Conservation (phyloP, 2,329 filamentous ascomycete species). For the Talaromyces sp. region DNA sequence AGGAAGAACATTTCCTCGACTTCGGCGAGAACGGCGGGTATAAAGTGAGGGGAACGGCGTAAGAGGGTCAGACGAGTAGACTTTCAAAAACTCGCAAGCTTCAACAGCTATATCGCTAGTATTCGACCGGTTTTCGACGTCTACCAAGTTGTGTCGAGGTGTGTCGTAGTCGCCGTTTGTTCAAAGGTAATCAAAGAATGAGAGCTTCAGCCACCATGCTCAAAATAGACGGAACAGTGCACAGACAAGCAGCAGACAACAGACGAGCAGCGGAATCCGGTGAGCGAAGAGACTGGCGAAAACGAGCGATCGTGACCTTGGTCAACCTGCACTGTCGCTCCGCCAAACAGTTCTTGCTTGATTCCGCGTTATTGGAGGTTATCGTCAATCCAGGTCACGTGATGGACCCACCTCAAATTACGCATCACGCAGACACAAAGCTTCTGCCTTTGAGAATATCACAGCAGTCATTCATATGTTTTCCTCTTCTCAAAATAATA, state of each 20-base stretch:
- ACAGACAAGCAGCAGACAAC: not conserved
- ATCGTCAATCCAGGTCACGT: not conserved
- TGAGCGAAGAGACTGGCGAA: not conserved
- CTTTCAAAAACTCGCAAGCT: not conserved
- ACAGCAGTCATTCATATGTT: not conserved
- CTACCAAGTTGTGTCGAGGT: constrained; percentile 13
- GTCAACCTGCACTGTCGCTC: not conserved
- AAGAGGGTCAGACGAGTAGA: not conserved
- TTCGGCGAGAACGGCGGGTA: not conserved
- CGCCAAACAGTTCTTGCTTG: not conserved
- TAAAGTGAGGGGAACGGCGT: not conserved
- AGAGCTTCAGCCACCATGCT: not conserved
- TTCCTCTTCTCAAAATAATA: not conserved
- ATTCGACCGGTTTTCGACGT: not conserved
- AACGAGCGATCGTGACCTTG: not conserved
- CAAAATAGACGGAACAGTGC: not conserved
- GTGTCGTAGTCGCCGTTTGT: not conserved
- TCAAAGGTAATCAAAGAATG: not conserved
- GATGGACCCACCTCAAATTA: not conserved
- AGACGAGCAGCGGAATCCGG: not conserved
- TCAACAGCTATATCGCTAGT: not conserved
- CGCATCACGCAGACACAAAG: not conserved
- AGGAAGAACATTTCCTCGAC: constrained; percentile 85
- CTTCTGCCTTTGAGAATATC: not conserved
- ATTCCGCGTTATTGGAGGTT: not conserved